Base-by-base conservation (phyloP, 2,329 filamentous ascomycete genomes). In the Microdochium paspali region DNA sequence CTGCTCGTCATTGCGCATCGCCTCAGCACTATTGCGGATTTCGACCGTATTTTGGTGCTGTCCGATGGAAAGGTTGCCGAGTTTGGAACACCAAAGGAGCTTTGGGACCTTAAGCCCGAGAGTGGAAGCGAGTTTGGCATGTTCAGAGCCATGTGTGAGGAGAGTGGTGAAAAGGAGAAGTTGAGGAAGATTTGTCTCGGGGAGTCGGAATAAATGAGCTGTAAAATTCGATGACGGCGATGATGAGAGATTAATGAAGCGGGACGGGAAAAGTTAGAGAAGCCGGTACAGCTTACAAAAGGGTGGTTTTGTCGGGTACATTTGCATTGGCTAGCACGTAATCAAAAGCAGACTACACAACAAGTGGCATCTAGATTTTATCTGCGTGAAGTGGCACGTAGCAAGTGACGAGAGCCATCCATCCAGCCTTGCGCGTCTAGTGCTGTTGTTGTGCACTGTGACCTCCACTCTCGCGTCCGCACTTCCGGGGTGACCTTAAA, bases 1-100 rank as follows among this genome's bases (percentile, higher is more conserved):
- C 67, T 89, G 24, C 65, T 90, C 18, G 84, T 88, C 18, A 89
- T 90, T 60, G 85, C 85, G 2, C 86, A 90, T 58, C 75, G 85
- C 2, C 68, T 90, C 45, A 85, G 82, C 61, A 89, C 85, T 0
- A 86, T 90, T 64, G 83, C 80, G 3, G 85, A 88, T 61, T 88
- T 88, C 58, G 85, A 89, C 61, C 74, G 79, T 50, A 85, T 89
- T 49, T 68, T 89, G 10, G 85, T 90, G 5, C 68, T 90, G 52
- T 78, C 77, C 48, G 83, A 85, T 28, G 85, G 85, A 0, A 66
- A 65, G 40, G 83, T 83, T 0, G 77, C 79, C 15, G 85, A 89
- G 65, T 87, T 77, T 62, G 85, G 83, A 3, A 70, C 68, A 5
- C 85, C 85, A 2, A 68, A 61, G 54, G 78, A 84, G 57, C 63